Percentiles rank a stretch among this genome's conserved stretches.
phyloP scores from a whole-genome alignment of 495 filamentous ascomycete genomes.

The Aspergillus diversus region DNA sequence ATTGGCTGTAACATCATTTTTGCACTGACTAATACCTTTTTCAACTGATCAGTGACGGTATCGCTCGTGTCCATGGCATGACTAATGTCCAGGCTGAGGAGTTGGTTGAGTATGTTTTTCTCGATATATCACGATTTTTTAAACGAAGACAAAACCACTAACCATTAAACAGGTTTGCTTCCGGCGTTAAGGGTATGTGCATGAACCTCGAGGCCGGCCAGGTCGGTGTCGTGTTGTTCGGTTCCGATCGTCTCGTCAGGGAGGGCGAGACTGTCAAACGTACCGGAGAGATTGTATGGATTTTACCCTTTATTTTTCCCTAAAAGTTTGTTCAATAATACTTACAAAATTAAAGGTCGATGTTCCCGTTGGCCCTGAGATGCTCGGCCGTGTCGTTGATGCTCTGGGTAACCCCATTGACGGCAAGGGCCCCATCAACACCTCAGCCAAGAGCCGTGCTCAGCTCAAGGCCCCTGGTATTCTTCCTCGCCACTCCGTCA shows the following conservation, averaged over 20 bases:
- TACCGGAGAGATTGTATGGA: constrained; percentile 96
- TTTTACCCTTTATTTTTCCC: constrained; percentile 10
- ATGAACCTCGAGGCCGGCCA: constrained; percentile 99
- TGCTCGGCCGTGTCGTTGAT: constrained; percentile 98
- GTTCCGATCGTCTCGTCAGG: constrained; percentile 99
- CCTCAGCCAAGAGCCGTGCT: constrained; percentile 90
- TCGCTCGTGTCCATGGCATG: constrained; percentile 99
- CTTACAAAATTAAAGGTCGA: constrained; percentile 71
- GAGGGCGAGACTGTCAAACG: constrained; percentile 99
- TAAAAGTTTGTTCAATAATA: background rate
- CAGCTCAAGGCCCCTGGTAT: constrained; percentile 99
- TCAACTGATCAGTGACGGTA: constrained; percentile 83
- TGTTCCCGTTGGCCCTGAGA: constrained; percentile 88
- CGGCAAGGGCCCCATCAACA: constrained; percentile 95
- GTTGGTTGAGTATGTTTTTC: constrained; percentile 90
- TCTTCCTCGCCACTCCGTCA: constrained; percentile 93
- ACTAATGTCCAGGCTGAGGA: constrained; percentile 99
- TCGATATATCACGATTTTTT: constrained; percentile 25
- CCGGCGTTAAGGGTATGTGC: constrained; percentile 99
- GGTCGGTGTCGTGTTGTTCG: constrained; percentile 99
- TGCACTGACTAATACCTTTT: constrained; percentile 24
- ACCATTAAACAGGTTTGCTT: constrained; percentile 79
- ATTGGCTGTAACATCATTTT: constrained; percentile 3
- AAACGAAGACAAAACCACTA: constrained; percentile 26
- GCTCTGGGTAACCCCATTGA: constrained; percentile 99